Evolutionary conservation across 805 yeast genomes (phyloP).

Genomic region (Priceomyces castillae): DNA sequence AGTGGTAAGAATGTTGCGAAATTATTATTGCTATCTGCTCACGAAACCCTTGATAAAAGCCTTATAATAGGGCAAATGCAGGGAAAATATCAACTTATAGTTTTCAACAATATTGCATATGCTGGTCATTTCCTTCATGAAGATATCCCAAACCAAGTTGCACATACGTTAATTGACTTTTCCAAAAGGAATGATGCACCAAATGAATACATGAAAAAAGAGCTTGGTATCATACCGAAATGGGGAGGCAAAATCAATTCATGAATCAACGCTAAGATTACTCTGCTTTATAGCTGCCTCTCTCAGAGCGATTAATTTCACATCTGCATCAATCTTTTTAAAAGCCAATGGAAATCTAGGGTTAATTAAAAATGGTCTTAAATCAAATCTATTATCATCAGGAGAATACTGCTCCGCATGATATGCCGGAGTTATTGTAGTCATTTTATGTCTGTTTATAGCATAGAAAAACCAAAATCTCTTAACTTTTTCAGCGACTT

Average conservation of each 20-base stretch:
- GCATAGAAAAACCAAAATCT: slow-evolving; percentile 92
- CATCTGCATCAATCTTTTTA: slow-evolving; percentile 79
- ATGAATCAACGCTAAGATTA: slow-evolving; percentile 45
- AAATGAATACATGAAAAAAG: slow-evolving; percentile 27
- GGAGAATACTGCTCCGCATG: slow-evolving; percentile 99
- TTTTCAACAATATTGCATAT: slow-evolving; percentile 51
- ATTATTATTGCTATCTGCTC: slow-evolving; percentile 78
- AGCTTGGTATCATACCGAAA: slow-evolving; percentile 30
- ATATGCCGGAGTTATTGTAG: slow-evolving; percentile 94
- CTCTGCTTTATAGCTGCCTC: slow-evolving; percentile 23
- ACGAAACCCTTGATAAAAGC: slow-evolving; percentile 81
- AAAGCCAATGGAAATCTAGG: slow-evolving; percentile 90
- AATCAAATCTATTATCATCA: slow-evolving; percentile 93
- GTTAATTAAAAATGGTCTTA: slow-evolving; percentile 91
- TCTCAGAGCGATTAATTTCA: slow-evolving; percentile 51
- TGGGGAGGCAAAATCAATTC: slow-evolving; percentile 37
- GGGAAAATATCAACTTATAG: slow-evolving; percentile 88
- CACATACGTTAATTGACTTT: slow-evolving; percentile 51
- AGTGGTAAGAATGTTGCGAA: slow-evolving; percentile 50
- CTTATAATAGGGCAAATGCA: slow-evolving; percentile 97
- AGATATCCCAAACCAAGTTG: slow-evolving; percentile 72
- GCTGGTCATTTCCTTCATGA: slow-evolving; percentile 96
- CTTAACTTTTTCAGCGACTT: slow-evolving; percentile 90
- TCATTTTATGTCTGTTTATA: slow-evolving; percentile 93
- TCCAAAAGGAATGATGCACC: slow-evolving; percentile 44